Base-by-base conservation (phyloP, 768 basidiomycete species). In the Lactarius psammicola region DNA sequence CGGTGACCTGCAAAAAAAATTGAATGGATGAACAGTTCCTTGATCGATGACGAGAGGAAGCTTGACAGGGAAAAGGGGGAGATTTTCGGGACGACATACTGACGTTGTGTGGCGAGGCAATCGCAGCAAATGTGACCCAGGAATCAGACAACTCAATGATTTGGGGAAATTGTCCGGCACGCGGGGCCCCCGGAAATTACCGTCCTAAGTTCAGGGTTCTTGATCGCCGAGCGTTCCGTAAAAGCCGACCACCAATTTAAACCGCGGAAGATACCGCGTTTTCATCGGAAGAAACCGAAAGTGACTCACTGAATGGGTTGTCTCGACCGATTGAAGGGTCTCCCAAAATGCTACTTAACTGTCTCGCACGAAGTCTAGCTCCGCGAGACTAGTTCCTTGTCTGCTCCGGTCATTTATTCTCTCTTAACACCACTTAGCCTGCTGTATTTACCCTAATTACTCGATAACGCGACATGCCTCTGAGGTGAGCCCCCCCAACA, bases 211-310 rank as follows among this genome's bases (percentile, higher is more conserved):
- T 11, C 51, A 59, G 26, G 49, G 33, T 66, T 66, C 65, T 53
- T 66, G 65, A 66, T 66, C 61, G 65, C 65, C 65, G 65, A 59
- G 56, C 61, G 61, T 62, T 62, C 65, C 65, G 65, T 63, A 66
- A 66, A 66, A 62, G 56, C 65, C 65, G 65, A 66, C 49, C 51
- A 62, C 36, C 60, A 62, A 62, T 66, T 58, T 58, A 51, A 38
- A 51, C 31, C 5, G 3, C 31, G 65, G 65, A 34, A 55, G 9
- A 30, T 59, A 38, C 63, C 63, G 63, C 4, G 11, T 33, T 57
- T 36, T 28, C 6, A 13, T n/a, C 64, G 66, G 66, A 9, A 17
- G 49, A 23, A 23, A 9, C 66, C 66, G 66, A 67, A n/a, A 60
- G 54, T 51, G 42, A n/a, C 38, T 53, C 56, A 40, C 56, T 33